A percentile compares a stretch with the other conserved stretches of the same genome.
These are phyloP conservation scores for Lindgomyces ingoldianus DNA, from an alignment of 495 filamentous ascomycete species.

Conservation along the genomic window DNA sequence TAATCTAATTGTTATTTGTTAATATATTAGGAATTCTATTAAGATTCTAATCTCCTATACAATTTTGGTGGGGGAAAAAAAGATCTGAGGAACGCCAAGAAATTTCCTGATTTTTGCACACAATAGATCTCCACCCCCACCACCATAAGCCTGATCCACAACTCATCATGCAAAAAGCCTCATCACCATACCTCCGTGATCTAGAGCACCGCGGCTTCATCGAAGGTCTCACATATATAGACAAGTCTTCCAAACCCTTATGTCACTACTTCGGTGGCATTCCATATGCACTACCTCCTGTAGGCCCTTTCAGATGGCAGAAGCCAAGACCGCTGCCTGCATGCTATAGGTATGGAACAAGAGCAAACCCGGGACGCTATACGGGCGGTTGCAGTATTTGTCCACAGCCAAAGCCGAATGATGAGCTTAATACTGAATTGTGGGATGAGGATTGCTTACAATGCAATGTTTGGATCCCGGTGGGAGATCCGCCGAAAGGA, in stretches of 20 bases:
- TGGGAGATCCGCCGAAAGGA: slow-evolving; percentile 31
- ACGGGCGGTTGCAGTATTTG: slow-evolving; percentile 47
- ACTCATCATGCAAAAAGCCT: slow-evolving; percentile 19
- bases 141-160: not conserved
- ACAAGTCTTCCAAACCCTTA: slow-evolving; percentile 28
- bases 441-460: slow-evolving; percentile 54
- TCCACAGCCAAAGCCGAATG: slow-evolving; percentile 47
- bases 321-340: slow-evolving; percentile 47
- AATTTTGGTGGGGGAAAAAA: no score
- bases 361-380: slow-evolving; percentile 42
- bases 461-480: slow-evolving; percentile 51
- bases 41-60: no score
- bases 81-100: no score
- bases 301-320: slow-evolving; percentile 48
- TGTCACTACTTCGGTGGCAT: slow-evolving; percentile 49
- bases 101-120: no score
- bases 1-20: no score
- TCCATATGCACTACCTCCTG: slow-evolving; percentile 52
- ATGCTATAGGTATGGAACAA: slow-evolving; percentile 45
- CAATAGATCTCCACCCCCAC: not conserved
- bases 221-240: slow-evolving; percentile 36
- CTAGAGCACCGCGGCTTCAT: slow-evolving; percentile 36
- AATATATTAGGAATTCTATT: no score
- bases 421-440: slow-evolving; percentile 25
- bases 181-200: slow-evolving; percentile 33